Conservation (phyloP, 2,329 filamentous ascomycete genomes). For the Plectosphaerella cucumerina region DNA sequence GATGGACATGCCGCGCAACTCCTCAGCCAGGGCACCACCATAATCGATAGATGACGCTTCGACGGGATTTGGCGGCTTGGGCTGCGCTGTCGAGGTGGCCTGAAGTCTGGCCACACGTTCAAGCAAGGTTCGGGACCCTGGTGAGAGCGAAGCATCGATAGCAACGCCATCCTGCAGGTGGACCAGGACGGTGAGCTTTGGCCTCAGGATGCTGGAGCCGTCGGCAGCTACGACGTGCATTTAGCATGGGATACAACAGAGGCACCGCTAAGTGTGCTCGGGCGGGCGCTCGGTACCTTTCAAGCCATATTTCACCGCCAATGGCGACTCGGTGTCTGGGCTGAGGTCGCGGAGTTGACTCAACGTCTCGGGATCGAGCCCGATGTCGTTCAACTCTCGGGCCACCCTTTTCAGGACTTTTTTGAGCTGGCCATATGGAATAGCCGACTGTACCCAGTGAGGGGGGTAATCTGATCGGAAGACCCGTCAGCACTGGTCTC, state of each 20-base stretch:
- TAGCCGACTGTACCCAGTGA: slow-evolving; percentile 68
- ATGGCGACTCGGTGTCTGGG: slow-evolving; percentile 39
- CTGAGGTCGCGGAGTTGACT: slow-evolving; percentile 59
- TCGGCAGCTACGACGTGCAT: slow-evolving; percentile 23
- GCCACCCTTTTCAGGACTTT: slow-evolving; percentile 83
- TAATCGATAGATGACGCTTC: slow-evolving; percentile 21
- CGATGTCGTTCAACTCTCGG: slow-evolving; percentile 64
- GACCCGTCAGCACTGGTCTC: neutral
- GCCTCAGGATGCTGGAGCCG: slow-evolving; percentile 49
- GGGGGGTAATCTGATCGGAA: slow-evolving; percentile 58
- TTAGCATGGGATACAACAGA: too few relatives aligned
- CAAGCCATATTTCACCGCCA: slow-evolving; percentile 51
- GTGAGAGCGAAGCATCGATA: slow-evolving; percentile 64
- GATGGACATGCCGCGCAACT: too few relatives aligned
- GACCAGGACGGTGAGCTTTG: slow-evolving; percentile 67
- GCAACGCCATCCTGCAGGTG: slow-evolving; percentile 62
- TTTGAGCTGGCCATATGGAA: slow-evolving; percentile 81
- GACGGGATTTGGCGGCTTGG: slow-evolving; percentile 1
- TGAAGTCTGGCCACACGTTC: slow-evolving; percentile 48
- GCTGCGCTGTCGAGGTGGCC: slow-evolving; percentile 4
- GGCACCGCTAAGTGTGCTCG: too few relatives aligned
- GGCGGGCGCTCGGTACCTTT: slow-evolving; percentile 31
- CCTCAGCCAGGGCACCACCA: too few relatives aligned
- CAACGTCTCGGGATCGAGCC: slow-evolving; percentile 68
- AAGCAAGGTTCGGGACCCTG: slow-evolving; percentile 60